Evolutionary conservation across 2,329 filamentous ascomycete genomes (phyloP), one percentile per base, ranked within the genome.

Genomic region (Zalaria obscura): DNA sequence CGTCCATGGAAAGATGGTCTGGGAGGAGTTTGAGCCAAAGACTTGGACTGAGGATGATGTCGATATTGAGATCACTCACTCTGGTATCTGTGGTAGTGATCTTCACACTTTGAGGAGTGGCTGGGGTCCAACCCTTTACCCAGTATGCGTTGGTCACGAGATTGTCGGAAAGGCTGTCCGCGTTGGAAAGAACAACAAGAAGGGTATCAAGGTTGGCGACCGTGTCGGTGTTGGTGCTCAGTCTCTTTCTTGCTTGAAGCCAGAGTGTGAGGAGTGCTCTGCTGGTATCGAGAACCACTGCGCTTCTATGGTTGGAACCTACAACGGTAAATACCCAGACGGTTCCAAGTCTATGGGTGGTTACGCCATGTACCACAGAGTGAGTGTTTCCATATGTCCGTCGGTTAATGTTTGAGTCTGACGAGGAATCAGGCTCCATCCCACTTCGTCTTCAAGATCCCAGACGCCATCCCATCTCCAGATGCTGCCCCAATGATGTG

Each of bases 401-500:
- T 18, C 18, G 18, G 18, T 18, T 18, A 18, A 18, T 2, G 18
- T 18, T 18, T 18, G 18, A 18, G 18, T 18, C 18, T 18, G 18
- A 18, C 18, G 18, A 18, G 18, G 2, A 68, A 67, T 54, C 67
- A 76, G 10, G 69, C 67, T 0, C 68, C 69, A 1, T 65, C 61
- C 10, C 68, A 72, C 48, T 86, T 83, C 46, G 68, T 67, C 3
- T 60, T 75, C 49, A 64, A 60, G 49, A 74, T 77, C 43, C 73
- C 73, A 0, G 64, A 68, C 8, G 54, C 45, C 0, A 45, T 77
- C 25, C 52, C 59, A 3, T 67, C 62, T 18, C 65, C 64, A 8
- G 61, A 68, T 44, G 73, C 70, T 3, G 72, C 81, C 1, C 82
- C 83, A 1, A 75, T 88, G 65, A 69, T 88, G 27, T 88, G 83